Evolutionary conservation across 148 eudicot species (phyloP), one percentile per base, ranked within the genome.

Genomic region (Rhododendron griersonianum): DNA sequence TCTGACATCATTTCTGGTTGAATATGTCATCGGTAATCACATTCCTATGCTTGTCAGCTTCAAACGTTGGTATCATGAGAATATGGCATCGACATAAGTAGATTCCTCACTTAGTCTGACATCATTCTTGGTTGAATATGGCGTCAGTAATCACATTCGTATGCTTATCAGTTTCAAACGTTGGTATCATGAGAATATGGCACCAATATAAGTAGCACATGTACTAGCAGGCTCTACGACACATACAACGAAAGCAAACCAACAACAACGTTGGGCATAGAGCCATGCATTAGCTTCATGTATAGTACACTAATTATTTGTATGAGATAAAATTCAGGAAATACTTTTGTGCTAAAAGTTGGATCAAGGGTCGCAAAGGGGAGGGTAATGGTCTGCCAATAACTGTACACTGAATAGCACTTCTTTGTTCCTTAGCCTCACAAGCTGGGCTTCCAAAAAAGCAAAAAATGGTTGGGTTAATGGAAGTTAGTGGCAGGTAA

Each of bases 341-440:
- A 44, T 78, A 28, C 33, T 78, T 78, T 76, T 19, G 51, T 44
- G 50, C 51, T 44, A 45, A 78, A 44, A 78, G 81, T 78, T 45
- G 81, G 77, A 41, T 88, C 30, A 83, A 84, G 82, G 84, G 30
- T 80, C 28, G 50, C 90, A 50, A 84, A 85, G 85, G 48, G 79
- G 47, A 67, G 53, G 65, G 79, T 73, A 77, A 75, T 89, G 88
- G 89, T 80, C 87, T 86, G 81, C 76, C 50, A 30, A 80, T 75
- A 80, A 11, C 83, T 82, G 28, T 76, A 83, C 87, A 85, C 67
- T 75, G 39, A 78, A 63, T 47, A 30, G 74, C 35, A n/a, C 87
- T 48, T 25, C n/a, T 28, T 61, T 79, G 39, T 65, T 83, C 47
- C 19, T 76, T 6, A 35, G 47, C 84, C 47, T 39, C 84, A 9